Conservation (phyloP, 305 asterid genomes). For the Fraxinus albicans region DNA sequence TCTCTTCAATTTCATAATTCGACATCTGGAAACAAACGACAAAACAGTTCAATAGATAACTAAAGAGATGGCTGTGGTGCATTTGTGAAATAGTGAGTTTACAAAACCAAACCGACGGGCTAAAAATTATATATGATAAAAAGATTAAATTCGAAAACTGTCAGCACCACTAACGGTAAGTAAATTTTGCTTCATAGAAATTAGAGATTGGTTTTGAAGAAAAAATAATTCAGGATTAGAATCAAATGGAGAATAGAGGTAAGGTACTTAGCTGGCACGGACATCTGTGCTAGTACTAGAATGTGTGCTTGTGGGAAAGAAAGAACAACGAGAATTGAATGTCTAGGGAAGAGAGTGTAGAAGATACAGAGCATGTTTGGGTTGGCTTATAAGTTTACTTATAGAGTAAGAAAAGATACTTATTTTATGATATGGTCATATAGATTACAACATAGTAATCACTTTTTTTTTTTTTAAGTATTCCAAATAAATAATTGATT, state of each 20-base stretch:
- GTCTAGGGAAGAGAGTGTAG: neutral
- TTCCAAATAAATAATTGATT: neutral
- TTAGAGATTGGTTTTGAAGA: neutral
- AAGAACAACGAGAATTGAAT: neutral
- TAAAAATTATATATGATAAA: neutral
- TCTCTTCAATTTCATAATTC: conserved; percentile 40
- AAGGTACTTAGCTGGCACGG: neutral
- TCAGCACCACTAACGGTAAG: neutral
- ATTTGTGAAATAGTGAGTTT: neutral
- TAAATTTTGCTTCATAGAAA: neutral
- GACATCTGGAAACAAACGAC: conserved; percentile 34
- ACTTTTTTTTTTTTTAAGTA: neutral
- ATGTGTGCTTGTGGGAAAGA: neutral
- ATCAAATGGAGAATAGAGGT: neutral
- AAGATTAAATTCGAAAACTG: neutral
- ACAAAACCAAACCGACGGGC: neutral
- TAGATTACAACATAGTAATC: neutral
- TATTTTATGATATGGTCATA: neutral
- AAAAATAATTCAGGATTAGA: neutral
- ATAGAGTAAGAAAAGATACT: neutral
- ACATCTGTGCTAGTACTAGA: neutral
- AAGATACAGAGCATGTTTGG: neutral
- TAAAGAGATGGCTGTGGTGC: neutral
- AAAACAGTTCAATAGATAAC: neutral
- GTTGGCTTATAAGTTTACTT: neutral